Base-by-base conservation (phyloP, 306 rosid species). In the Prunus mume region DNA sequence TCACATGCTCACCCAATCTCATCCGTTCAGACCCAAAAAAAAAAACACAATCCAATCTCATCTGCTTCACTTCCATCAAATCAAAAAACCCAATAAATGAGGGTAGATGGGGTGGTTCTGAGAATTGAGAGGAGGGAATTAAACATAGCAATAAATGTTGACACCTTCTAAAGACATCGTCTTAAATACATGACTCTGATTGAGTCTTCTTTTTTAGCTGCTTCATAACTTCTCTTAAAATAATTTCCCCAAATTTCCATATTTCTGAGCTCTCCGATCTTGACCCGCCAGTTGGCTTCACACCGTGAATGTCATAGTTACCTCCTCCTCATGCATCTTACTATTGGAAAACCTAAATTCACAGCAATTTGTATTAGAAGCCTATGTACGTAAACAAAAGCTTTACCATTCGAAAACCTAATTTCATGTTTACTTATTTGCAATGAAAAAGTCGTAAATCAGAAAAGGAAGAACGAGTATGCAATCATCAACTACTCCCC, bases 1-100 rank as follows among this genome's bases (percentile, higher is more conserved):
- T 81, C 91, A 85, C 87, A 77, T 83, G 89, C 78, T 45, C 58
- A 50, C 7, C 5, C 47, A 5, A 41, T 14, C 56, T 25, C 52
- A 43, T 30, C 10, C 14, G 24, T 64, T 52, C 0, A 14, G 0
- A 38, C 3, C 38, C 38, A 1, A 4, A 50, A 50, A 50, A 15
- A 2, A 0, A 50, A 15, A 15, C 7, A 6, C 25, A 1, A n/a
- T 17, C 20, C 3, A 0, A 12, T 12, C 12, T 6, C n/a, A 28
- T 49, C 52, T 49, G 15, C 52, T 1, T 14, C 52, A 13, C 18
- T 17, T 38, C 51, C 4, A 74, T 14, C 30, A 1, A 9, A 51
- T 18, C 22, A 6, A 52, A 38, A 52, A 5, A 6, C 20, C 2
- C 54, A 76, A 56, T 77, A 57, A 82, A 73, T 85, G 65, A 0